These are phyloP conservation scores for Phialocephala subalpina DNA, from an alignment of 2,329 filamentous ascomycete genomes.

Conservation along the genomic window DNA sequence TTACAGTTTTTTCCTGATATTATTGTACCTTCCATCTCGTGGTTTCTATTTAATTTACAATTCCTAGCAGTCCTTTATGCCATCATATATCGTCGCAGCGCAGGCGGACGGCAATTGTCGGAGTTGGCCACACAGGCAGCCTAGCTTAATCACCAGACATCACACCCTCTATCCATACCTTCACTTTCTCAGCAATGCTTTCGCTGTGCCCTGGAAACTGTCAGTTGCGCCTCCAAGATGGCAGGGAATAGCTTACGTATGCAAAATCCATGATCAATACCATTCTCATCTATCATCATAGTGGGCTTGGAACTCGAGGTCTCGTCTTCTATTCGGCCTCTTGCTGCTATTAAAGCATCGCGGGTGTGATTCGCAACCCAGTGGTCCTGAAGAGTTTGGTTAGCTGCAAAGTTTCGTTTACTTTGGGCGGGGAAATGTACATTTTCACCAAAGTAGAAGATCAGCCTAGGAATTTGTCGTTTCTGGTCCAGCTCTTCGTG, in stretches of 20 bases:
- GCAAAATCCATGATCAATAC: slow-evolving; percentile 69
- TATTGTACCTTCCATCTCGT: too few relatives aligned
- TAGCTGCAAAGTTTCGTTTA: not conserved
- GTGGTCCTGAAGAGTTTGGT: slow-evolving; percentile 54
- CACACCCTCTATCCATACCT: slow-evolving; percentile 44
- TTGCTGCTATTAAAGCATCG: slow-evolving; percentile 61
- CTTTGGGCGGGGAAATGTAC: slow-evolving; percentile 28
- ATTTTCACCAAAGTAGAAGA: slow-evolving; percentile 65
- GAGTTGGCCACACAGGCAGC: too few relatives aligned
- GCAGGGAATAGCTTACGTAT: slow-evolving; percentile 51
- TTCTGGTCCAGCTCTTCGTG: slow-evolving; percentile 40
- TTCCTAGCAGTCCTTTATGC: too few relatives aligned
- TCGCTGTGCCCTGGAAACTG: slow-evolving; percentile 53
- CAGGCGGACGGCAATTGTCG: too few relatives aligned
- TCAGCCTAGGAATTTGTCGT: slow-evolving; percentile 56
- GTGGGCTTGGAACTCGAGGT: slow-evolving; percentile 49
- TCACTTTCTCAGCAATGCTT: slow-evolving; percentile 56
- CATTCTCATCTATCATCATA: slow-evolving; percentile 62
- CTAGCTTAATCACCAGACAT: slow-evolving; percentile 10
- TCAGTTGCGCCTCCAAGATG: not conserved
- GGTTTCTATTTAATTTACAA: too few relatives aligned
- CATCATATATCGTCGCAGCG: too few relatives aligned
- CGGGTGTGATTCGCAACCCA: slow-evolving; percentile 67
- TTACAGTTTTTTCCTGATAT: too few relatives aligned
- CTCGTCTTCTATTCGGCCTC: slow-evolving; percentile 42